Base-by-base conservation (phyloP, 805 yeast genomes). In the Metschnikowia orientalis region DNA sequence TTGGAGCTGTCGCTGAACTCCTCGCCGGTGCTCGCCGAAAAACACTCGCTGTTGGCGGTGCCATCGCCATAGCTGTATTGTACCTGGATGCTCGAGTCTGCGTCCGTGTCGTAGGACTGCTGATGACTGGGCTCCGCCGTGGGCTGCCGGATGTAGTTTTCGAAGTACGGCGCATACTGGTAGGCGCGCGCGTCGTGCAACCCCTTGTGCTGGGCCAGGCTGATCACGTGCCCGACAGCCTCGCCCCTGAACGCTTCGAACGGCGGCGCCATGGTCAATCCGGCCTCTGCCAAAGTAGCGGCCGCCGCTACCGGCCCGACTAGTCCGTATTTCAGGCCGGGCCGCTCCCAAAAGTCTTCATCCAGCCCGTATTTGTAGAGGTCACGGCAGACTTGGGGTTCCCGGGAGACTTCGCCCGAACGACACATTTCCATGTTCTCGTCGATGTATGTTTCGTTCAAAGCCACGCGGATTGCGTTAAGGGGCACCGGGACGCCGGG, bases 141-240 rank as follows among this genome's bases (percentile, higher is more conserved):
- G 23, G 17, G 23, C 25, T 23, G 23, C 8, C 35, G 28, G 30
- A 41, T 35, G 28, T 43, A 43, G 21, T 36, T 37, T 34, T 43
- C 47, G 23, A 41, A 41, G 35, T 22, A 41, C 21, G 28, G 38
- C 9, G 41, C 41, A 17, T 43, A 41, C 6, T 37, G 34, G 3
- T 42, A 25, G 1, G 61, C 46, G 2, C 25, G 18, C 3, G 38
- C 48, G 28, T 52, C 59, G n/a, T 69, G 61, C 23, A 67, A 60
- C 6, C 63, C 51, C 21, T 60, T 53, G 3, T 73, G 62, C 27
- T 57, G 48, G 9, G 45, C 32, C 79, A 81, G 79, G 0, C 53
- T 46, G 8, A 38, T 56, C 6, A 85, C 88, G 47, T 74, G 68
- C 47, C 78, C 70, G 10, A 63, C 48, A 8, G 45, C 52, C 1